Base-by-base conservation (phyloP, 225 moss, liverwort and hornwort genomes). In the Physcomitrium patens region DNA sequence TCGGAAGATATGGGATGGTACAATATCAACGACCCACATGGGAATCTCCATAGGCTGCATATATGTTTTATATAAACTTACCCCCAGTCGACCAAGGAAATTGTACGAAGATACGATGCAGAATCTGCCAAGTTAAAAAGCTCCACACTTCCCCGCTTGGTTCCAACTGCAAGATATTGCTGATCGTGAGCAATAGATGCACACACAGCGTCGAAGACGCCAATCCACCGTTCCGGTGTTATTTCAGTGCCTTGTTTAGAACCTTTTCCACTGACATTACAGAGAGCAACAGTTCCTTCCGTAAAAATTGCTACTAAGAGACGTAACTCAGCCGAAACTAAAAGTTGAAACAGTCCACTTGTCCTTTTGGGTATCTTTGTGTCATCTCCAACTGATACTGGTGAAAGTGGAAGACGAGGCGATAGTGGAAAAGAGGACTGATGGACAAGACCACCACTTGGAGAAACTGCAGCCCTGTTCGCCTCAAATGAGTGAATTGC, bases 71-170 rank as follows among this genome's bases (percentile, higher is more conserved):
- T 45, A 47, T 19, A 71, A 54, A 17, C 71, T 86, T 79, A 97
- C 97, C 97, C 97, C 97, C 97, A 97, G 82, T 97, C 97, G 76
- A 90, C 89, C 65, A 97, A 87, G 65, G 97, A 97, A 37, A 94
- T 90, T 45, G 94, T 93, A 68, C 97, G 97, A 67, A 97, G 91
- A 66, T 80, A 87, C 45, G 87, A 86, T 57, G 97, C 91, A 85
- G 81, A 89, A 71, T 97, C 94, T 55, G 94, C 92, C 81, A 97
- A 79, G 68, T 94, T 94, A 57, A 97, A 97, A 42, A 97, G 82
- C 76, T 97, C 97, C 57, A 97, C 97, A 52, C 82, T 94, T 76
- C 97, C 97, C 67, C 97, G 86, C 78, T 90, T 83, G 59, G 92
- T 94, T 78, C 97, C 97, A 63, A 94, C 90, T 52, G 97, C 97